Evolutionary conservation across 176 grass and related monocot species (phyloP), one percentile per base, ranked within the genome.

Genomic region (Phoenix dactylifera): DNA sequence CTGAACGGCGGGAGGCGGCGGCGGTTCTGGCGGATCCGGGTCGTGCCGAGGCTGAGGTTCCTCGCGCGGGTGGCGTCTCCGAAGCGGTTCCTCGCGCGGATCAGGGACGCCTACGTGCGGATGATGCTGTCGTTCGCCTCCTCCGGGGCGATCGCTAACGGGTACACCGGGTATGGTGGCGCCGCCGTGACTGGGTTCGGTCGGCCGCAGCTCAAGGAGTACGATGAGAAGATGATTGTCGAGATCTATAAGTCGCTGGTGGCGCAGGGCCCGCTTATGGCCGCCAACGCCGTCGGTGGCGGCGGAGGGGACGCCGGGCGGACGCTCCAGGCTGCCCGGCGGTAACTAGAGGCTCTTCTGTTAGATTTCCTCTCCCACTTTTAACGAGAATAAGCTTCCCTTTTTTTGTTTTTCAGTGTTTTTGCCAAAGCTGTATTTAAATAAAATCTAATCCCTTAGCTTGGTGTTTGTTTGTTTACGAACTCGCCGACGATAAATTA

Each of bases 101-200:
- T 69, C 7, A 78, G 75, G 19, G 73, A 80, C 81, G 58, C 83
- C 83, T 84, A 95, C 70, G 86, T 87, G 24, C 59, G 69, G 66
- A 81, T 88, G 64, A 95, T 71, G 67, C 85, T 85, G 59, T 19
- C 57, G 17, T 65, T 72, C 51, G 76, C 67, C 16, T 66, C 69
- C 71, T 80, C 76, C 22, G 54, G 57, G 50, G 19, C 66, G 12
- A 4, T 15, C 59, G 59, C 26, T 18, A 25, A 16, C 26, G 59
- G 56, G 14, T 63, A 23, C 59, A 25, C 9, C 58, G 59, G 50
- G 4, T 59, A 50, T 49, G 70, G 70, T 25, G 58, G 51, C 1
- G 50, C 35, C 3, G 22, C 23, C 1, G 26, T 26, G 26, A 14
- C 26, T 14, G 26, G n/a, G 12, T 32, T 30, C 12, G 15, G 6